These are phyloP conservation scores for Apiospora pterosperma DNA, from an alignment of 2,329 filamentous ascomycete species.

Conservation along the genomic window DNA sequence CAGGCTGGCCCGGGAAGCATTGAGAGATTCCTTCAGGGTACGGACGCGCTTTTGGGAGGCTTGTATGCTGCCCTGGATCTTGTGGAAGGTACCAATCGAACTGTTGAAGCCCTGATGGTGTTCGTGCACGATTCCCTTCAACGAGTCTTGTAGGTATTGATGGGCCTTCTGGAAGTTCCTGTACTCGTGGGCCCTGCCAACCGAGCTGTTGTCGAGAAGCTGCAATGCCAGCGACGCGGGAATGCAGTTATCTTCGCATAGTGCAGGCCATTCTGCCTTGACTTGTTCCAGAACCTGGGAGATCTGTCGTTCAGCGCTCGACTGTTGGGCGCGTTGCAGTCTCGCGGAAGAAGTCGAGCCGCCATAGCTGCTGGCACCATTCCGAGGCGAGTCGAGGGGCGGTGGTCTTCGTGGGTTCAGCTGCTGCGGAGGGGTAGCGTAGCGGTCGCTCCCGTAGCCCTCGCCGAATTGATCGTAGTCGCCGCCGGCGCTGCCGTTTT, in stretches of 20 bases:
- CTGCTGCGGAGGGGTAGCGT: slow-evolving; percentile 29
- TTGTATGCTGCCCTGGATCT: slow-evolving; percentile 92
- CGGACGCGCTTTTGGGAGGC: slow-evolving; percentile 83
- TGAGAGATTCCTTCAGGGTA: slow-evolving; percentile 76
- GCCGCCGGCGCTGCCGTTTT: slow-evolving; percentile 16
- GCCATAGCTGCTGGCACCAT: slow-evolving; percentile 15
- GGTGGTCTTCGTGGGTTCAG: slow-evolving; percentile 27
- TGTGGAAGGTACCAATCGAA: slow-evolving; percentile 98
- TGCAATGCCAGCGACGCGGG: slow-evolving; percentile 94
- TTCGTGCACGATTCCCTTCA: slow-evolving; percentile 96
- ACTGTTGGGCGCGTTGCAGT: slow-evolving; percentile 25
- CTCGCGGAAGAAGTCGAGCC: slow-evolving; percentile 18
- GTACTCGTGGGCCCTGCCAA: slow-evolving; percentile 88
- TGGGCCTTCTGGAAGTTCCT: slow-evolving; percentile 80
- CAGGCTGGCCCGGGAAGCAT: slow-evolving; percentile 75
- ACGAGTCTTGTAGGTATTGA: slow-evolving; percentile 81
- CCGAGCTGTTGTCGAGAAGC: slow-evolving; percentile 88
- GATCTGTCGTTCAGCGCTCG: slow-evolving; percentile 55
- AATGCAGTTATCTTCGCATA: slow-evolving; percentile 84
- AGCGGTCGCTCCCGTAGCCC: slow-evolving; percentile 40
- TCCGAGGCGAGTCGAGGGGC: slow-evolving; percentile 25
- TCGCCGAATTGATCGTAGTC: slow-evolving; percentile 51
- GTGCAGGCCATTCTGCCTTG: slow-evolving; percentile 84
- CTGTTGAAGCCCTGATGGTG: slow-evolving; percentile 99
- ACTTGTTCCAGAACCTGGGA: slow-evolving; percentile 74